These are phyloP conservation scores for Quercus glauca DNA, from an alignment of 306 rosid genomes.

Conservation along the genomic window DNA sequence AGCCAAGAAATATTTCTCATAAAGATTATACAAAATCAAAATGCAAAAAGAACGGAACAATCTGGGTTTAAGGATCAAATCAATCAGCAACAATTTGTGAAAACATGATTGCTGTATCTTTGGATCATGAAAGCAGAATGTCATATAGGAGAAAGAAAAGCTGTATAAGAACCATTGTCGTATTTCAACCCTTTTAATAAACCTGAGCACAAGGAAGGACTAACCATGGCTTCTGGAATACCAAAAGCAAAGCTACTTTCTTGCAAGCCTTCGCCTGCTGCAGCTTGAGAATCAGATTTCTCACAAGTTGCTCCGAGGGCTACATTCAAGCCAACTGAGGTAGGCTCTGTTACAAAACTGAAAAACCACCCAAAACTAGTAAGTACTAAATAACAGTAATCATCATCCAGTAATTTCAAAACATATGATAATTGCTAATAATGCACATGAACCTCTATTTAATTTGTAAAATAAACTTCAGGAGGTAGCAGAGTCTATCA, in stretches of 20 bases:
- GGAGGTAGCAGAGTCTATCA: not conserved
- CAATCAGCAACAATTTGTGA: not conserved
- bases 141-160: conserved; percentile 36
- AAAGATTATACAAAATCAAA: conserved; percentile 4
- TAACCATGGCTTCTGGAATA: conserved; percentile 47
- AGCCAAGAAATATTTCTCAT: not conserved
- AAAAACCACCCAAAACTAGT: not conserved
- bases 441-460: not conserved
- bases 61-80: not conserved
- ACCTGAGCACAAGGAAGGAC: conserved; percentile 30
- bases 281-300: conserved; percentile 37
- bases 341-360: conserved; percentile 69
- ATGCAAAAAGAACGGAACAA: not conserved
- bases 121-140: not conserved
- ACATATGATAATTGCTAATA: not conserved
- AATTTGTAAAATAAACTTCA: not conserved
- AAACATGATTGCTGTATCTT: conserved; percentile 7
- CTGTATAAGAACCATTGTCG: conserved; percentile 34
- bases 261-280: conserved; percentile 26
- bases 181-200: conserved; percentile 45
- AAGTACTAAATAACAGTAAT: not conserved
- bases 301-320: conserved; percentile 59
- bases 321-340: conserved; percentile 64
- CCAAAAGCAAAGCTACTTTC: conserved; percentile 47
- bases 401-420: not conserved